Evolutionary conservation across 495 filamentous ascomycete genomes (phyloP).

Genomic region (Chaetomium tenue): DNA sequence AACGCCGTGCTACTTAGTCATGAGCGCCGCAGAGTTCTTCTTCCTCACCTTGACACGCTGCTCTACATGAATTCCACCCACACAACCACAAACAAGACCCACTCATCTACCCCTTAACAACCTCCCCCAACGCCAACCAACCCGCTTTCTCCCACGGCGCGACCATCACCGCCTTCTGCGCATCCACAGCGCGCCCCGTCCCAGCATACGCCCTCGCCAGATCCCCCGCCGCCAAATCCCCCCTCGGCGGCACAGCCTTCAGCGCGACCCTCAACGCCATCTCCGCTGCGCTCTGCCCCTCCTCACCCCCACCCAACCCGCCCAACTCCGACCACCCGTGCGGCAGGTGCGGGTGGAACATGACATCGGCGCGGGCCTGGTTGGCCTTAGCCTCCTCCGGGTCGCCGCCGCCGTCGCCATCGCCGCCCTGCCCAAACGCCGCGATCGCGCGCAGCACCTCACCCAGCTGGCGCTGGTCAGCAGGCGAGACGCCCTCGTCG

Average conservation of each 20-base stretch:
- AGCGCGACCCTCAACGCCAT: slow-evolving; percentile 81
- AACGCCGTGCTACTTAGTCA: no score
- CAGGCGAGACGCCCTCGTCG: slow-evolving; percentile 45
- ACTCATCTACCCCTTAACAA: slow-evolving; percentile 22
- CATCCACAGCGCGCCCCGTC: slow-evolving; percentile 66
- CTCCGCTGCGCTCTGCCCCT: slow-evolving; percentile 58
- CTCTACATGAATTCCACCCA: background rate
- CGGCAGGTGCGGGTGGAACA: slow-evolving; percentile 71
- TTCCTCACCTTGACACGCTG: no score
- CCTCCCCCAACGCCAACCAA: slow-evolving; percentile 54
- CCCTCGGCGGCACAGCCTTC: slow-evolving; percentile 66
- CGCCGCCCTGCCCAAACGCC: slow-evolving; percentile 33
- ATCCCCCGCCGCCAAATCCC: slow-evolving; percentile 63
- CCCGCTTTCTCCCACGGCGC: slow-evolving; percentile 72
- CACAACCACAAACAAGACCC: background rate
- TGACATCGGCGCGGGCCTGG: slow-evolving; percentile 67
- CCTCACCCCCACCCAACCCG: slow-evolving; percentile 42
- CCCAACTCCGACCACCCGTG: slow-evolving; percentile 77
- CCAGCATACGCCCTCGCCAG: slow-evolving; percentile 75
- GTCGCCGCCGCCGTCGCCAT: slow-evolving; percentile 8
- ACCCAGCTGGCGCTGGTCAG: slow-evolving; percentile 49
- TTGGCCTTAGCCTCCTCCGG: slow-evolving; percentile 36
- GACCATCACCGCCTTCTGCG: slow-evolving; percentile 72
- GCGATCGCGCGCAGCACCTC: slow-evolving; percentile 48
- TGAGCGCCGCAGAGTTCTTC: no score